Evolutionary conservation across 805 yeast species (phyloP).

Genomic region (Zygoascus bituminiphila): DNA sequence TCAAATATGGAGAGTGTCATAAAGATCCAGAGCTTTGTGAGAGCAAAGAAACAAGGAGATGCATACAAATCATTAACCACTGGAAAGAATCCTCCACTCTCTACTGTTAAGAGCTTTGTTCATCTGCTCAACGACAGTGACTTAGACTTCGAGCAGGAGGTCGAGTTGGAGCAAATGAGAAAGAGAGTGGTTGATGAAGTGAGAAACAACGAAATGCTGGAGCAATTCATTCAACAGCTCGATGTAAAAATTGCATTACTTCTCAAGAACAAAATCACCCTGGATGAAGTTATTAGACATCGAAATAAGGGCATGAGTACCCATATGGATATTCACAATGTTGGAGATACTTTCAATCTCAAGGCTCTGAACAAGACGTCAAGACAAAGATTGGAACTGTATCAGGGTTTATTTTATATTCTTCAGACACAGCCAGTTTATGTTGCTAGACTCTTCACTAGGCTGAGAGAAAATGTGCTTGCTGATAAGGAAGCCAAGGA

Average conservation of each 20-base stretch:
- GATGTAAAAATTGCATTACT: slow-evolving; percentile 71
- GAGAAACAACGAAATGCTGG: slow-evolving; percentile 60
- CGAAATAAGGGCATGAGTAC: slow-evolving; percentile 28
- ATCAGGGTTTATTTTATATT: slow-evolving; percentile 71
- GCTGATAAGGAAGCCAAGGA: slow-evolving; percentile 29
- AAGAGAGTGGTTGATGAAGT: slow-evolving; percentile 64
- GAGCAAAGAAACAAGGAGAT: slow-evolving; percentile 56
- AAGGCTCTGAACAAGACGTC: slow-evolving; percentile 33
- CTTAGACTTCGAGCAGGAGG: slow-evolving; percentile 66
- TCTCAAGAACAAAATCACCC: slow-evolving; percentile 67
- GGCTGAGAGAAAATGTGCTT: slow-evolving; percentile 20
- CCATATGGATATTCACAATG: slow-evolving; percentile 12
- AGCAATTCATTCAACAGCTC: slow-evolving; percentile 64
- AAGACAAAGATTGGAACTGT: slow-evolving; percentile 47
- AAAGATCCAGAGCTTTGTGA: slow-evolving; percentile 64
- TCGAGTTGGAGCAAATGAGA: slow-evolving; percentile 55
- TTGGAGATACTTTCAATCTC: slow-evolving; percentile 30
- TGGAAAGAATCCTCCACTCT: slow-evolving; percentile 66
- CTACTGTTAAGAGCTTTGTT: slow-evolving; percentile 70
- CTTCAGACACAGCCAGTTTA: slow-evolving; percentile 79
- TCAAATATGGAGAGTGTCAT: slow-evolving; percentile 52
- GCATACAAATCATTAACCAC: slow-evolving; percentile 69
- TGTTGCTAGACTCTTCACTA: slow-evolving; percentile 46
- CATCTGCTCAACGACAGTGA: slow-evolving; percentile 65
- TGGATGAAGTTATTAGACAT: slow-evolving; percentile 55